Evolutionary conservation across 495 filamentous ascomycete species (phyloP).

Genomic region (Aspergillus avenaceus): DNA sequence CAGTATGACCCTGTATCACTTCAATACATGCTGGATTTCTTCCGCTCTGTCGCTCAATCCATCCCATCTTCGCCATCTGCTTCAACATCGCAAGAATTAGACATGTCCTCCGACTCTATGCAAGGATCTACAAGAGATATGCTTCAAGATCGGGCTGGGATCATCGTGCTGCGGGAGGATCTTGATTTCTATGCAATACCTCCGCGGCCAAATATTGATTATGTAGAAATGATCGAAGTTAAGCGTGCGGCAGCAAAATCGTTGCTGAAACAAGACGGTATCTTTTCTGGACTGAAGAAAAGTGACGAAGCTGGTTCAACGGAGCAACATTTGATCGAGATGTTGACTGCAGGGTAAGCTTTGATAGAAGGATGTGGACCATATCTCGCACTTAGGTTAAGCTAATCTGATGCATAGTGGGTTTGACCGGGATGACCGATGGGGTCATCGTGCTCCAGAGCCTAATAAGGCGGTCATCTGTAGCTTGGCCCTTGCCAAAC

Average conservation of each 20-base stretch:
- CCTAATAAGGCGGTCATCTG: conserved; percentile 98
- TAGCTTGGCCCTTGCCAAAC: conserved; percentile 85
- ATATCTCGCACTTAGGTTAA: too few relatives aligned
- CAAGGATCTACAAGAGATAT: conserved; percentile 68
- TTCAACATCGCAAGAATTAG: conserved; percentile 55
- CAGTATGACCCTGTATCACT: conserved; percentile 96
- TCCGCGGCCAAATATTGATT: conserved; percentile 77
- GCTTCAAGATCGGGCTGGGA: conserved; percentile 86
- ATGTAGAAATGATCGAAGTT: conserved; percentile 90
- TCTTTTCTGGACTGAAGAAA: conserved; percentile 90
- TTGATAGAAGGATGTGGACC: too few relatives aligned
- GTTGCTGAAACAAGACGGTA: conserved; percentile 85
- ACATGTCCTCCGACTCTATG: conserved; percentile 65
- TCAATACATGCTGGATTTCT: conserved; percentile 99
- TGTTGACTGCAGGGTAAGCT: conserved; percentile 93
- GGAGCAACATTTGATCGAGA: conserved; percentile 98
- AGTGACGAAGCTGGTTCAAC: conserved; percentile 96
- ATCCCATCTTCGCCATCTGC: conserved; percentile 72
- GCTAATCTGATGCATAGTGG: conserved; percentile 54
- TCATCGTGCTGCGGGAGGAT: conserved; percentile 95
- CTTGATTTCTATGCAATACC: conserved; percentile 97
- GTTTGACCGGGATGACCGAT: conserved; percentile 90
- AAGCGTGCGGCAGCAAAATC: conserved; percentile 90
- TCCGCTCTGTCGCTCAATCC: conserved; percentile 89
- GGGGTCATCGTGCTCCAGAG: conserved; percentile 94